Percentiles rank a stretch among this genome's conserved stretches.
Evolutionary conservation across 192 early-diverging fungal species (phyloP).

Genomic region (Pilobolus umbonatus): DNA sequence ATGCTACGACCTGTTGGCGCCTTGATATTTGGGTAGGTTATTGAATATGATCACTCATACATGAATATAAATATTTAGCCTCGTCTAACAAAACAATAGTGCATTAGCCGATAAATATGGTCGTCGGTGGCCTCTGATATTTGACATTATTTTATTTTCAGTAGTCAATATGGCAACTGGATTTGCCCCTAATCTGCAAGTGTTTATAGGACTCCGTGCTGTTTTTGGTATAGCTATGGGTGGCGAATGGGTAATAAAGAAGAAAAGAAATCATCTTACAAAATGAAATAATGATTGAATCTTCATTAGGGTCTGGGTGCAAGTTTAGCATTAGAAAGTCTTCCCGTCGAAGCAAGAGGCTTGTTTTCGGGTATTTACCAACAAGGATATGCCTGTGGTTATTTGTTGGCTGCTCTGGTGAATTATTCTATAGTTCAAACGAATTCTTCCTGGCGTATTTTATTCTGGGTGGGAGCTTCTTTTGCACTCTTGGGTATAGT

Average conservation of each 20-base stretch:
- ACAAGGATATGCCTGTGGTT: constrained; percentile 60
- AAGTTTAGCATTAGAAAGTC: constrained; percentile 64
- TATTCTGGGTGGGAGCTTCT: constrained; percentile 63
- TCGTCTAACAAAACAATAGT: no score
- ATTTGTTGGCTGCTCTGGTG: constrained; percentile 57
- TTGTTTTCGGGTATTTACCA: constrained; percentile 75
- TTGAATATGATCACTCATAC: neutral
- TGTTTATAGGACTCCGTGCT: constrained; percentile 57
- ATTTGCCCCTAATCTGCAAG: constrained; percentile 54
- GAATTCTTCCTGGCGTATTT: constrained; percentile 55
- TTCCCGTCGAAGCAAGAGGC: constrained; percentile 63
- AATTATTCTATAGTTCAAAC: constrained; percentile 50
- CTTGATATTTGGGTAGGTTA: constrained; percentile 51
- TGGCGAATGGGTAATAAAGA: constrained; percentile 30
- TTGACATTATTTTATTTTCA: constrained; percentile 58
- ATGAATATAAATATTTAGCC: neutral
- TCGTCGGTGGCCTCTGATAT: constrained; percentile 63
- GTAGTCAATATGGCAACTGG: constrained; percentile 61
- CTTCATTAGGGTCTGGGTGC: constrained; percentile 66
- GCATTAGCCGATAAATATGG: constrained; percentile 62
- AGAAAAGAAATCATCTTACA: neutral
- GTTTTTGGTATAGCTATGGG: constrained; percentile 68
- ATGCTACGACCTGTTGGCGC: constrained; percentile 71
- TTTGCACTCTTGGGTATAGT: constrained; percentile 55
- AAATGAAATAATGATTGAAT: constrained; percentile 1